Conservation (phyloP, 768 basidiomycete genomes). For the Leucocoprinus birnbaumii region DNA sequence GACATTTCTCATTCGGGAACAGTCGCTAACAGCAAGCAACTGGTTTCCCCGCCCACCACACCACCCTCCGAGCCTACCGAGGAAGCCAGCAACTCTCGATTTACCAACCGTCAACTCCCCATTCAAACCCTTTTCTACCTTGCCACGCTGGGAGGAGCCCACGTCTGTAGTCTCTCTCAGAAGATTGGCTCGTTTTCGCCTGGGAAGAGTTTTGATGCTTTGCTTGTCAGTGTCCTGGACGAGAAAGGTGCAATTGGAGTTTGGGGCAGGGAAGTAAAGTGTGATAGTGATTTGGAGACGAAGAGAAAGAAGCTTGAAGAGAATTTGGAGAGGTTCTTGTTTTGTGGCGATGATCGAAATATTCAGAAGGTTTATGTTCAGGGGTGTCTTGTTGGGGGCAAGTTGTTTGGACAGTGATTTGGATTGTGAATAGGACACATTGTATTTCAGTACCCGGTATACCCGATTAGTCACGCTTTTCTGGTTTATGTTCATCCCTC, state of each 20-base stretch:
- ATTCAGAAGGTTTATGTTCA: conserved; percentile 82
- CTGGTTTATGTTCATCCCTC: too few species aligned
- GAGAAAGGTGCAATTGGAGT: conserved; percentile 48
- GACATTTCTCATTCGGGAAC: neutral
- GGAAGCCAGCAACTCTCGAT: conserved; percentile 20
- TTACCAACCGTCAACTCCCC: conserved; percentile 62
- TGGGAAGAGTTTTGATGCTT: conserved; percentile 90
- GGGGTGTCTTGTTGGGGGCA: conserved; percentile 76
- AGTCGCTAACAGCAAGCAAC: neutral
- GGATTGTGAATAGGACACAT: neutral
- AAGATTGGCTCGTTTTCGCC: conserved; percentile 72
- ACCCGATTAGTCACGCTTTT: too few species aligned
- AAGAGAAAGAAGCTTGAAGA: conserved; percentile 42
- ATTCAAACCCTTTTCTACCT: conserved; percentile 81
- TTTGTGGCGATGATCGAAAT: conserved; percentile 85
- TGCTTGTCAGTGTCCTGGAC: conserved; percentile 60
- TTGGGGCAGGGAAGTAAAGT: conserved; percentile 23
- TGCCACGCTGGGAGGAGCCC: conserved; percentile 89
- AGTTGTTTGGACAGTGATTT: conserved; percentile 18
- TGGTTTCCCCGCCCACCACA: conserved; percentile 11
- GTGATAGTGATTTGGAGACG: conserved; percentile 15
- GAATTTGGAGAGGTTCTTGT: conserved; percentile 81
- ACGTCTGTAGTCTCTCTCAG: conserved; percentile 68
- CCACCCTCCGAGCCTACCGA: neutral
- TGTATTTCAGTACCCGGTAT: too few species aligned